phyloP scores from a whole-genome alignment of 495 filamentous ascomycete species.

The Xylaria palmicola region DNA sequence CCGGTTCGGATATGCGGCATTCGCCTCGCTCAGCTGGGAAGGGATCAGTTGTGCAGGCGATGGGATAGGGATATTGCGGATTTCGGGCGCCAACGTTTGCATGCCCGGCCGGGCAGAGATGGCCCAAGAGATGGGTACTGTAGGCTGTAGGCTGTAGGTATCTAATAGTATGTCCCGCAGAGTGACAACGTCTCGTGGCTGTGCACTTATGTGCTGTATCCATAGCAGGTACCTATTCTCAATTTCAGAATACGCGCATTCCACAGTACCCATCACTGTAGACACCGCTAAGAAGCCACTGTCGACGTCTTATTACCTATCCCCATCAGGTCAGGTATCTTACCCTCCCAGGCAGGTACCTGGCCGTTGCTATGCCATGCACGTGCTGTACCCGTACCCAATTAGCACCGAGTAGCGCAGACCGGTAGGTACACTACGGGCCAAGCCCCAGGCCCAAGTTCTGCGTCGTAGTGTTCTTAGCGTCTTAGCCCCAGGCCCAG shows the following conservation, averaged over 20 bases:
- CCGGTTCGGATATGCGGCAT: constrained; percentile 15
- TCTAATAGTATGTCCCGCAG: neutral
- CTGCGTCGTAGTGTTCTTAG: no score
- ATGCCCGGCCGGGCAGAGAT: neutral
- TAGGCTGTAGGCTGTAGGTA: no score
- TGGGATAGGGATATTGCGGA: no score
- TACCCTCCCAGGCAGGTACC: neutral
- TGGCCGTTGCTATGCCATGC: no score
- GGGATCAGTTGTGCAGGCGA: neutral
- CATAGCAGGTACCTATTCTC: no score
- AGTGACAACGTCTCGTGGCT: neutral
- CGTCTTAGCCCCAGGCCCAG: neutral
- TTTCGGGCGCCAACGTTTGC: neutral
- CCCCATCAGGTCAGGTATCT: no score
- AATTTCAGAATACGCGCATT: neutral
- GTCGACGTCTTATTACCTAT: no score
- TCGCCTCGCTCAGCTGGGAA: neutral
- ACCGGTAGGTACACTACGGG: no score
- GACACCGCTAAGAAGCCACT: no score
- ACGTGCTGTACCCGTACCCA: no score
- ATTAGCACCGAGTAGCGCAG: no score
- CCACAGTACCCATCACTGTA: neutral
- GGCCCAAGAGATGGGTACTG: neutral
- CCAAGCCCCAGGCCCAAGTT: no score
- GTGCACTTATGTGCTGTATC: constrained; percentile 1